These are phyloP conservation scores for Xylaria sp. DNA, from an alignment of 2,329 filamentous ascomycete species.

Conservation along the genomic window DNA sequence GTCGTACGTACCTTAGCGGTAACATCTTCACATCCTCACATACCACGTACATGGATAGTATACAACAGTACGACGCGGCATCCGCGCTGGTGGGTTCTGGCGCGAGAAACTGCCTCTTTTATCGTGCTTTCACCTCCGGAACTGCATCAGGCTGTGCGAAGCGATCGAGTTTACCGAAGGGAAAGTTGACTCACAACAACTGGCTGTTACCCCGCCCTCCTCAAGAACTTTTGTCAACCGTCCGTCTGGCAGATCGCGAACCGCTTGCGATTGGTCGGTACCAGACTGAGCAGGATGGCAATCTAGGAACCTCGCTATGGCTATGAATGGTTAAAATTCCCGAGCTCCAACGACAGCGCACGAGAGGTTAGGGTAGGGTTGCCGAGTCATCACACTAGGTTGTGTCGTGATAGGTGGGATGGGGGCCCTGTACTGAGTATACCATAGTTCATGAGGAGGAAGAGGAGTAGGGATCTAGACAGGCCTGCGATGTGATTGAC, in stretches of 20 bases:
- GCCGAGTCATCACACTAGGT: background rate
- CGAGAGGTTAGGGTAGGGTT: background rate
- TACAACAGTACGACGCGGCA: background rate
- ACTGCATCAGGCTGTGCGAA: slow-evolving; percentile 8
- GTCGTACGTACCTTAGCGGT: background rate
- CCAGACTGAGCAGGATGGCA: background rate
- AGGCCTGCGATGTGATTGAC: background rate
- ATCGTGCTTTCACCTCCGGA: background rate
- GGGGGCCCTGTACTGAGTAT: background rate
- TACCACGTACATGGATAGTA: background rate
- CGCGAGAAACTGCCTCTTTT: slow-evolving; percentile 6
- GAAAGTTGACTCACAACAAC: background rate
- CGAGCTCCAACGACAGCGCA: background rate
- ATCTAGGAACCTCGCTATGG: background rate
- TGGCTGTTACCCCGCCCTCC: slow-evolving; percentile 5
- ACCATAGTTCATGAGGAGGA: background rate
- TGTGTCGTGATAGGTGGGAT: background rate
- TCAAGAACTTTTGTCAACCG: background rate
- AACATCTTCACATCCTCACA: background rate
- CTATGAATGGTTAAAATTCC: background rate
- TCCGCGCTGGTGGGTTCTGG: slow-evolving; percentile 3
- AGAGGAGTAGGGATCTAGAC: background rate
- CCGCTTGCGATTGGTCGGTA: background rate
- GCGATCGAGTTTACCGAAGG: background rate
- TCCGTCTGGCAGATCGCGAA: slow-evolving; percentile 2